A percentile compares a stretch with the other conserved stretches of the same genome.
Conservation (phyloP, 495 filamentous ascomycete genomes). For the Tuber borchii region DNA sequence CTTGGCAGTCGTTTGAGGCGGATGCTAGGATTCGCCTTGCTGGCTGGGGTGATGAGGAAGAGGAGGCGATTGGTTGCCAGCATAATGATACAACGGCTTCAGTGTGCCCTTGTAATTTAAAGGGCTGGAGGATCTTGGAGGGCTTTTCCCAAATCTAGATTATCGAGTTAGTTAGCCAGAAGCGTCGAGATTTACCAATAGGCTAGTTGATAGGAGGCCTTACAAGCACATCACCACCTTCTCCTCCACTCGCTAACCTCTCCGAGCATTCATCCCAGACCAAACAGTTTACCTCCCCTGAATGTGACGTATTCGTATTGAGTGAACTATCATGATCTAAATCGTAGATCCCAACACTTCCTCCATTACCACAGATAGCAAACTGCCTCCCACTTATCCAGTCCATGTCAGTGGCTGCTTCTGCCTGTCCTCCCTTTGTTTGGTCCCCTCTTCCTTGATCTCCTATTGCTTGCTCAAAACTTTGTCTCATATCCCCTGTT, state of each 20-base stretch:
- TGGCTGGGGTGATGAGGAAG: slow-evolving; percentile 7
- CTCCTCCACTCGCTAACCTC: slow-evolving; percentile 38
- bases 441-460: slow-evolving; percentile 15
- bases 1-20: slow-evolving; percentile 35
- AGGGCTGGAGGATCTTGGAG: slow-evolving; percentile 19
- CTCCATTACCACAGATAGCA: slow-evolving; percentile 50
- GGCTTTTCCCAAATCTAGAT: slow-evolving; percentile 37
- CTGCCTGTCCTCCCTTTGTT: slow-evolving; percentile 44
- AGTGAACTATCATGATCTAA: slow-evolving; percentile 19
- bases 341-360: slow-evolving; percentile 34
- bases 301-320: slow-evolving; percentile 20
- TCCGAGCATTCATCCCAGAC: slow-evolving; percentile 37
- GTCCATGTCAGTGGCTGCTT: slow-evolving; percentile 51
- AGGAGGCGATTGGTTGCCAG: slow-evolving; percentile 31
- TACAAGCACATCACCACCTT: slow-evolving; percentile 26
- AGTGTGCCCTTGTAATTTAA: slow-evolving; percentile 25
- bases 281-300: slow-evolving; percentile 32
- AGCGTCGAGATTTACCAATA: neutral
- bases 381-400: slow-evolving; percentile 58
- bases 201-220: slow-evolving; percentile 1
- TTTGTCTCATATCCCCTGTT: slow-evolving; percentile 44
- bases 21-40: slow-evolving; percentile 34
- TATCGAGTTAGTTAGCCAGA: slow-evolving; percentile 9
- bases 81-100: slow-evolving; percentile 26
- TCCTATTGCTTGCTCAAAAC: slow-evolving; percentile 39